Conservation (phyloP, 306 rosid genomes). For the Quercus mongolica region DNA sequence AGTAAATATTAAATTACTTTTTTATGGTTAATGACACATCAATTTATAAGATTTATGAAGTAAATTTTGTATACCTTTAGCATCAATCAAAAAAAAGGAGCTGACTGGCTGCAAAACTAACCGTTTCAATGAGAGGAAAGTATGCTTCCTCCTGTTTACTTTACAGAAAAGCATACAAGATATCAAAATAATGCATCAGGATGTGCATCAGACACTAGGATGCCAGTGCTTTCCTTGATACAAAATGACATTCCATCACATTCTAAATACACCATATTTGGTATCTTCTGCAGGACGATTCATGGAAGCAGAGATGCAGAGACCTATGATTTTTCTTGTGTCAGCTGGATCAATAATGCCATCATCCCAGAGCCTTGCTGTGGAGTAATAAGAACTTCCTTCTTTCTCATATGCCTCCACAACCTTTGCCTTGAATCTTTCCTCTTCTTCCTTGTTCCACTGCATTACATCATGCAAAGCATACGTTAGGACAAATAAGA, state of each 20-base stretch:
- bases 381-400: slow-evolving; percentile 88
- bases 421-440: slow-evolving; percentile 64
- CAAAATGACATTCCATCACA: slow-evolving; percentile 37
- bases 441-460: slow-evolving; percentile 95
- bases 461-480: slow-evolving; percentile 21
- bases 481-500: slow-evolving; percentile 6
- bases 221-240: slow-evolving; percentile 7
- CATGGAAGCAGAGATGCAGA: slow-evolving; percentile 70
- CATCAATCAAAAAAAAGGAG: too few species aligned
- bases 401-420: slow-evolving; percentile 81
- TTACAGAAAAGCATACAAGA: neutral
- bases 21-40: too few species aligned
- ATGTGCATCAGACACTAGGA: neutral
- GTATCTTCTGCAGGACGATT: slow-evolving; percentile 67
- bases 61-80: too few species aligned
- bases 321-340: slow-evolving; percentile 74
- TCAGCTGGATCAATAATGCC: slow-evolving; percentile 97
- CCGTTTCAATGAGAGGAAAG: too few species aligned
- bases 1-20: too few species aligned
- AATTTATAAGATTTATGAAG: too few species aligned
- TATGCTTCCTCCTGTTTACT: neutral
- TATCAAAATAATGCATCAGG: neutral
- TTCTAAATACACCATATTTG: slow-evolving; percentile 88
- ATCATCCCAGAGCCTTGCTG: slow-evolving; percentile 95
- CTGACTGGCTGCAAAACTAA: too few species aligned